Conservation (phyloP, 75 land plant genomes). For the Gnetum montanum region DNA sequence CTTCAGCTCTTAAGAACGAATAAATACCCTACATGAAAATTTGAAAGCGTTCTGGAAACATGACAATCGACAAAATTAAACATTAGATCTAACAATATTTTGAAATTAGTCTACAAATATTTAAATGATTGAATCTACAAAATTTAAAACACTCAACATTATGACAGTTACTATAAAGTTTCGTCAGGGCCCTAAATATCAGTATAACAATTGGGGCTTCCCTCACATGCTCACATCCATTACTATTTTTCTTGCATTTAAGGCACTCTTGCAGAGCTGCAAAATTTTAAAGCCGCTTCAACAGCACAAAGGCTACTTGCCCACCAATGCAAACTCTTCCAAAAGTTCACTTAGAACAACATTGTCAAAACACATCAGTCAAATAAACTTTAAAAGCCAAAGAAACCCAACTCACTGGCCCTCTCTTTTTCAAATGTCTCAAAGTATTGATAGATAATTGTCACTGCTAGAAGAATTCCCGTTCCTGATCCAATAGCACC, state of each 20-base stretch:
- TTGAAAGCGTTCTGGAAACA: too few species aligned
- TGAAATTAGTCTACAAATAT: too few species aligned
- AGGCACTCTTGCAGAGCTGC: not conserved
- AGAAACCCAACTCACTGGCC: slow-evolving; percentile 66
- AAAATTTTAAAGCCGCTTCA: slow-evolving; percentile 4
- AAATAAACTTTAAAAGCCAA: slow-evolving; percentile 33
- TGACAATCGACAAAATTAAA: too few species aligned
- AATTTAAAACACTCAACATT: too few species aligned
- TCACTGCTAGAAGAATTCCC: slow-evolving; percentile 68
- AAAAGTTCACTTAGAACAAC: slow-evolving; percentile 1
- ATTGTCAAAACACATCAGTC: not conserved
- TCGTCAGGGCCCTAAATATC: slow-evolving; percentile 1
- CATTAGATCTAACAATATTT: too few species aligned
- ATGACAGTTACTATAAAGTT: too few species aligned
- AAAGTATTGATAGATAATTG: slow-evolving; percentile 75
- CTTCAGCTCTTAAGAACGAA: too few species aligned
- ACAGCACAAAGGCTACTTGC: not conserved
- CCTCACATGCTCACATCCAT: not conserved
- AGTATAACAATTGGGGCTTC: not conserved
- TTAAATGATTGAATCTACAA: too few species aligned
- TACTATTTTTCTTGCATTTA: not conserved
- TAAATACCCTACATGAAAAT: too few species aligned
- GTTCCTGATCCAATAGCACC: slow-evolving; percentile 76
- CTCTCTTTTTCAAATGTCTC: slow-evolving; percentile 76
- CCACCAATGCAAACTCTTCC: not conserved